Evolutionary conservation across 192 early-diverging fungal genomes (phyloP).

Genomic region (Blastocladiella britannica): DNA sequence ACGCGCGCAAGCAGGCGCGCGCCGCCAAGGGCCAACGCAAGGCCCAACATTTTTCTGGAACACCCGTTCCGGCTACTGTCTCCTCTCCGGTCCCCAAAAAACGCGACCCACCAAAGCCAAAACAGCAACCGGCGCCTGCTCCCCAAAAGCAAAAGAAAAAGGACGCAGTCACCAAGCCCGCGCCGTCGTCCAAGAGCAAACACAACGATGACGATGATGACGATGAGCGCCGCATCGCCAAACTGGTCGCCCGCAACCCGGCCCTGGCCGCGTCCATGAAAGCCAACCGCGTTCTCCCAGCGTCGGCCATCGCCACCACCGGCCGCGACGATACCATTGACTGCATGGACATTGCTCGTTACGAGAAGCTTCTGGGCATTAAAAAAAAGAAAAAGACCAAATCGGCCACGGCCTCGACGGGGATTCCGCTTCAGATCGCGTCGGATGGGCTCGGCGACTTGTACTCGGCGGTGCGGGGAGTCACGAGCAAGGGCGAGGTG

Average conservation of each 20-base stretch:
- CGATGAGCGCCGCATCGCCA: neutral
- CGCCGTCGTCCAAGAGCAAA: neutral
- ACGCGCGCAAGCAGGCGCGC: slow-evolving; percentile 10
- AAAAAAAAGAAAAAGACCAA: neutral
- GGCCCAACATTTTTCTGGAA: slow-evolving; percentile 2
- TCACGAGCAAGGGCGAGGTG: neutral
- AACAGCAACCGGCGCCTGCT: no score
- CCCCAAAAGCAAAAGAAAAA: no score
- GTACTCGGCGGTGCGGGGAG: neutral
- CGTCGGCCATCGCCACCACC: no score
- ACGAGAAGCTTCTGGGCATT: neutral
- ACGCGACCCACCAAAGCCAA: no score
- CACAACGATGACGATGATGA: neutral
- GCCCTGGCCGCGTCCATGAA: neutral
- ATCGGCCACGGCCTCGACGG: no score
- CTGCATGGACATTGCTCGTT: neutral
- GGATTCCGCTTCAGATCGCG: neutral
- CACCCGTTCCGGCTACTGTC: no score
- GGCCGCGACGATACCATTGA: neutral
- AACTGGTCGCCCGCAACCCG: neutral
- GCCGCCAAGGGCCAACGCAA: slow-evolving; percentile 11
- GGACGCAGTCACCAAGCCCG: neutral
- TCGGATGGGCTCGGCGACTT: neutral
- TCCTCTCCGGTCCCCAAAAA: no score
- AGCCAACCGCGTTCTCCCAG: no score